Base-by-base conservation (phyloP, 305 asterid genomes). In the Rubia peregrina region DNA sequence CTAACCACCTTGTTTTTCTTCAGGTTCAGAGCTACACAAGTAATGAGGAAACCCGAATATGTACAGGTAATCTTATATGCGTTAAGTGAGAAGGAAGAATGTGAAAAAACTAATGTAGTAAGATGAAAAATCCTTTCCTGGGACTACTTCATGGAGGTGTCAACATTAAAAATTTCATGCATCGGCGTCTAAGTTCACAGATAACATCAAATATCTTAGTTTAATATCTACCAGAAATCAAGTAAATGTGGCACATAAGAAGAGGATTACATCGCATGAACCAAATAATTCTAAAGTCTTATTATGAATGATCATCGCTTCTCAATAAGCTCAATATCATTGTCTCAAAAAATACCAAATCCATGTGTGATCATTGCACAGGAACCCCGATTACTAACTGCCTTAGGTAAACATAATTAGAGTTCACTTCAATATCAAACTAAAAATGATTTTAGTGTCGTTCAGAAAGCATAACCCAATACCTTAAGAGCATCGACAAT, bases 331-430 rank as follows among this genome's bases (percentile, higher is more conserved):
- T 55, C 65, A 41, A 76, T 19, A 61, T 67, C 22, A 72, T 3
- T 38, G 57, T 49, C 49, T n/a, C 49, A 55, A 17, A 7, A 64
- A 63, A 57, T 89, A 94, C 99, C 99, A 82, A 87, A 85, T 71
- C 99, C 98, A 61, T 89, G 91, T 67, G 99, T 96, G 61, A 87
- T 38, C 98, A 94, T 94, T 48, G 97, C 93, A 88, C 72, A 94
- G 63, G 38, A 49, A 49, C 21, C 56, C 56, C 21, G 10, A 40
- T n/a, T 12, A 72, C 13, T 22, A 16, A 17, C 30, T 7, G 17
- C 61, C 53, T 67, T 53, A 26, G 62, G 68, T 2, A 7, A 66
- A 62, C 44, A 38, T 46, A 17, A 41, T 17, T 16, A 13, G 26
- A 41, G 22, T 51, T 41, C 22, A 14, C 46, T 51, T 19, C 30